Base-by-base conservation (phyloP, 2,329 filamentous ascomycete species). In the Neofusicoccum sp. region DNA sequence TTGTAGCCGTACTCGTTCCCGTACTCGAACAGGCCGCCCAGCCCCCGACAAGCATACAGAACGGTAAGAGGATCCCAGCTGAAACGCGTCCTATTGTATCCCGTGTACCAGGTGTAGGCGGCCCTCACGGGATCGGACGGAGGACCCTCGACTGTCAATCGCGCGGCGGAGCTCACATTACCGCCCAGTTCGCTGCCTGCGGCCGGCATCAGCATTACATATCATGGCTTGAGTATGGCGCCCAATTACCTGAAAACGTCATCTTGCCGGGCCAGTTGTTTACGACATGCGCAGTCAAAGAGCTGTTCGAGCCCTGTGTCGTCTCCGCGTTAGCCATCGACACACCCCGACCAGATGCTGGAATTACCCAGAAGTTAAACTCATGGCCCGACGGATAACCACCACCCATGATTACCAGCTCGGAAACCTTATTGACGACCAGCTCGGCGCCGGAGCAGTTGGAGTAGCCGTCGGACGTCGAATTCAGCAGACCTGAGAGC, bases 331-430 rank as follows among this genome's bases (percentile, higher is more conserved):
- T 41, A 58, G 54, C 41, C 54, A 2, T 7, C 39, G 31, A 36
- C 4, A 5, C 29, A 14, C 4, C 4, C 31, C 12, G 6, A 22
- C 29, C 8, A 9, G n/a, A 4, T 11, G 37, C 6, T 9, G 31
- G 16, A 44, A 9, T 16, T 58, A 58, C 54, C 34, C 70, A 80
- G 65, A 85, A 84, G 68, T 85, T 85, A 69, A 74, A 85, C 61
- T 82, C 78, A 61, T 73, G 70, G 7, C 81, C 82, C 0, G 74
- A 75, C 0, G 82, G 81, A 62, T 83, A 85, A 6, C 63, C 70
- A 11, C 83, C 83, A 29, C 83, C 83, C 82, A 84, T 84, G 5
- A 85, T 67, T 1, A 84, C 79, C 1, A 85, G 73, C 68, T 85
- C 78, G 1, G 70, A 68, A 2, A 85, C 81, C 66, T 84, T 84